Conservation (phyloP, 2,329 filamentous ascomycete species). For the Botrytis fabae region DNA sequence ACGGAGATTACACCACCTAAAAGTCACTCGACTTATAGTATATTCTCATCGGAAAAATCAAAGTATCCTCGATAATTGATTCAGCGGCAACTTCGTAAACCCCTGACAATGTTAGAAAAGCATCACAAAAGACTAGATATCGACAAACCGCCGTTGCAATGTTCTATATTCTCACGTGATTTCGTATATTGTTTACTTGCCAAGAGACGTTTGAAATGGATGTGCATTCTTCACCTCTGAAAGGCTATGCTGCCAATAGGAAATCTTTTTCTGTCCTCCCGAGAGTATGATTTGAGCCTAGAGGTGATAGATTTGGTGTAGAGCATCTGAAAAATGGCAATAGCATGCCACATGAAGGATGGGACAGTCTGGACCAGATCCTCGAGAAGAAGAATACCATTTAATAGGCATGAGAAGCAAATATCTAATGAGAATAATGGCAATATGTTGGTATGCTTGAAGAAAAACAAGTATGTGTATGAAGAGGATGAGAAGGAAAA, state of each 20-base stretch:
- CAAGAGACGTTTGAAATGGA: slow-evolving; percentile 13
- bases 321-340: background rate
- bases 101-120: background rate
- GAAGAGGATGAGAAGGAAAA: background rate
- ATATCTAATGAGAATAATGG: background rate
- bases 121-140: background rate
- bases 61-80: background rate
- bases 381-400: background rate
- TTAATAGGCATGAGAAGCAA: background rate
- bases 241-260: background rate
- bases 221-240: slow-evolving; percentile 10
- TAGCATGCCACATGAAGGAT: background rate
- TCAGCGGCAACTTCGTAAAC: background rate
- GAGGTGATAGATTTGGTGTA: background rate
- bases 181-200: background rate
- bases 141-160: background rate
- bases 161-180: background rate
- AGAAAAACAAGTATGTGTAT: background rate
- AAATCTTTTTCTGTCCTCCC: background rate
- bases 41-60: background rate
- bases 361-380: background rate
- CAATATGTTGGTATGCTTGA: background rate
- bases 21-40: slow-evolving; percentile 6
- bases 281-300: background rate
- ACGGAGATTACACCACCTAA: background rate